Conservation (phyloP, 176 grass and related monocot species). For the Oryza glaberrima region DNA sequence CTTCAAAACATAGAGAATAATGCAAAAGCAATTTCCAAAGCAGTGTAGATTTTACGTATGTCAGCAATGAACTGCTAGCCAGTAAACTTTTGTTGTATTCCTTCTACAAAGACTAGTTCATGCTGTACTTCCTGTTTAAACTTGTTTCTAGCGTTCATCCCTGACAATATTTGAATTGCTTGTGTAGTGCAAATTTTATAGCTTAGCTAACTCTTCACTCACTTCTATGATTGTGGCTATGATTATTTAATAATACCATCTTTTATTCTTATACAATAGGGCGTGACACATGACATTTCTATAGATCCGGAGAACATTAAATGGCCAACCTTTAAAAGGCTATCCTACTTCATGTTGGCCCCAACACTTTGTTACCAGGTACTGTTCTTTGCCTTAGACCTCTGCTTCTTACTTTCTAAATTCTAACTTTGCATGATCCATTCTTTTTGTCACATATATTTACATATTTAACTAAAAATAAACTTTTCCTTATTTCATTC, state of each 20-base stretch:
- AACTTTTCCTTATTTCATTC: conserved; percentile 33
- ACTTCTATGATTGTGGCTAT: conserved; percentile 2
- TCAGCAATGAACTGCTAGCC: background rate
- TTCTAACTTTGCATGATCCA: background rate
- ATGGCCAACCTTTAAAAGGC: conserved; percentile 63
- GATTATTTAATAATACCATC: background rate
- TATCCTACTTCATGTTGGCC: conserved; percentile 84
- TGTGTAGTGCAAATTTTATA: conserved; percentile 17
- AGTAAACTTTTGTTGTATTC: background rate
- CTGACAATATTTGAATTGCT: background rate
- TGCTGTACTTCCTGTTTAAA: conserved; percentile 7
- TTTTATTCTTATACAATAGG: conserved; percentile 48
- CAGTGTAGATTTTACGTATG: background rate
- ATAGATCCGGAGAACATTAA: conserved; percentile 55
- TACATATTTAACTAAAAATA: background rate
- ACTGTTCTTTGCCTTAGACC: conserved; percentile 16
- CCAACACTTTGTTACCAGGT: conserved; percentile 99
- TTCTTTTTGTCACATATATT: background rate
- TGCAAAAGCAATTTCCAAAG: background rate
- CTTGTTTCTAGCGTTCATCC: background rate
- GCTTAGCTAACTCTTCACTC: conserved; percentile 17
- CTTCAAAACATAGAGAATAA: background rate
- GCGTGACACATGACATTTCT: conserved; percentile 39
- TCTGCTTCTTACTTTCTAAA: background rate
- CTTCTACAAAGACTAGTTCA: background rate